phyloP scores from a whole-genome alignment of 2,329 filamentous ascomycete genomes.

The Aphanoascus verrucosus region DNA sequence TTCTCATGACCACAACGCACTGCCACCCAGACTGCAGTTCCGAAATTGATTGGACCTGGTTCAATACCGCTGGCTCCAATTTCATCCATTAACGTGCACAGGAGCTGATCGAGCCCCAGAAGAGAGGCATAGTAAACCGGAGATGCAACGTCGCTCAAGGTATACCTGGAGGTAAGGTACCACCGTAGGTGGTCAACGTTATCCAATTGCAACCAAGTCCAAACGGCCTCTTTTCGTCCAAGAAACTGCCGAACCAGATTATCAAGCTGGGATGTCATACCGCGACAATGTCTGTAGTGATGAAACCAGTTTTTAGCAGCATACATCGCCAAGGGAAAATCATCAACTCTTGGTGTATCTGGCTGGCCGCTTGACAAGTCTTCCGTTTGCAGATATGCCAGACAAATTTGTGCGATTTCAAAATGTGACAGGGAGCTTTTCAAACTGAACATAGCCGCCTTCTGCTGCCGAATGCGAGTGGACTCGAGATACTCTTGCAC shows the following conservation, averaged over 20 bases:
- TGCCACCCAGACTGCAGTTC: background rate
- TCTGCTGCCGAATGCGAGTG: constrained; percentile 15
- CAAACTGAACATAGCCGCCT: background rate
- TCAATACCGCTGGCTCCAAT: too few relatives aligned
- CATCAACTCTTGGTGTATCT: background rate
- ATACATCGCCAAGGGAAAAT: too few relatives aligned
- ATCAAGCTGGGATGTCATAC: background rate
- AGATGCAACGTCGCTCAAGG: background rate
- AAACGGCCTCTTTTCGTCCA: too few relatives aligned
- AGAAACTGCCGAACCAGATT: too few relatives aligned
- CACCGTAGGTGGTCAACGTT: background rate
- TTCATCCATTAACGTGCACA: background rate
- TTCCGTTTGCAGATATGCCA: constrained; percentile 4
- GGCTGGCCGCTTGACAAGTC: background rate
- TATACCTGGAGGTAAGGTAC: background rate
- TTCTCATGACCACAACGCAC: background rate
- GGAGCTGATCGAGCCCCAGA: background rate
- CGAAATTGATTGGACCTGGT: too few relatives aligned
- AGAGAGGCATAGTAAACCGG: background rate
- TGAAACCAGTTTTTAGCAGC: background rate
- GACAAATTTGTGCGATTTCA: constrained; percentile 5
- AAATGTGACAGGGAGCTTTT: background rate
- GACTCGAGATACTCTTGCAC: constrained; percentile 26
- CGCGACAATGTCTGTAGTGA: background rate
- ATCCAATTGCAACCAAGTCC: too few relatives aligned